Evolutionary conservation across 2,329 filamentous ascomycete species (phyloP).

Genomic region (Ceratocystis lukuohia): DNA sequence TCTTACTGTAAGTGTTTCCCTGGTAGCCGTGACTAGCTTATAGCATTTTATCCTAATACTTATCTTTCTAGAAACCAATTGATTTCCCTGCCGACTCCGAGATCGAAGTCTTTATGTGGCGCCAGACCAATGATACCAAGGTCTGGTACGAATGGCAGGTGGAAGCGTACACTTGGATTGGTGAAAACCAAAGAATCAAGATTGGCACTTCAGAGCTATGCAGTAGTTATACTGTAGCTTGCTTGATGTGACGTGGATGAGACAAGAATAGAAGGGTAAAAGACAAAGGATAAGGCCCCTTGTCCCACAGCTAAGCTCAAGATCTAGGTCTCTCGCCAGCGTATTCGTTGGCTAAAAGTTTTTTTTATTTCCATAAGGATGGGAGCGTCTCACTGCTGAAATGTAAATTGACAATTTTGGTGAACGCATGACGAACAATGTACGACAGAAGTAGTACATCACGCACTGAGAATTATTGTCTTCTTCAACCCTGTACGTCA

Average conservation of each 20-base stretch:
- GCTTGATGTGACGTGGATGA: constrained; percentile 44
- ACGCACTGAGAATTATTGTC: too few relatives aligned
- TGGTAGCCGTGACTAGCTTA: neutral
- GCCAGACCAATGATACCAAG: constrained; percentile 84
- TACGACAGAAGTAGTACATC: too few relatives aligned
- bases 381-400: too few relatives aligned
- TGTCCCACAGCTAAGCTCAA: neutral
- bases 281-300: neutral
- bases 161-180: constrained; percentile 61
- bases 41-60: neutral
- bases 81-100: constrained; percentile 75
- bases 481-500: too few relatives aligned
- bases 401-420: too few relatives aligned
- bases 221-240: constrained; percentile 55
- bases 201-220: constrained; percentile 53
- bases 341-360: neutral
- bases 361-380: neutral
- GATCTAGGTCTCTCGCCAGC: neutral
- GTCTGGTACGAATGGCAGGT: constrained; percentile 99
- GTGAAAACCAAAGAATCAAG: constrained; percentile 48
- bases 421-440: too few relatives aligned
- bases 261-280: neutral
- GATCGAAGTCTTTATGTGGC: constrained; percentile 86
- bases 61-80: constrained; percentile 56
- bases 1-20: constrained; percentile 53